A percentile compares a stretch with the other conserved stretches of the same genome.
Conservation (phyloP, 2,329 filamentous ascomycete genomes). For the Fusarium odoratissimum region DNA sequence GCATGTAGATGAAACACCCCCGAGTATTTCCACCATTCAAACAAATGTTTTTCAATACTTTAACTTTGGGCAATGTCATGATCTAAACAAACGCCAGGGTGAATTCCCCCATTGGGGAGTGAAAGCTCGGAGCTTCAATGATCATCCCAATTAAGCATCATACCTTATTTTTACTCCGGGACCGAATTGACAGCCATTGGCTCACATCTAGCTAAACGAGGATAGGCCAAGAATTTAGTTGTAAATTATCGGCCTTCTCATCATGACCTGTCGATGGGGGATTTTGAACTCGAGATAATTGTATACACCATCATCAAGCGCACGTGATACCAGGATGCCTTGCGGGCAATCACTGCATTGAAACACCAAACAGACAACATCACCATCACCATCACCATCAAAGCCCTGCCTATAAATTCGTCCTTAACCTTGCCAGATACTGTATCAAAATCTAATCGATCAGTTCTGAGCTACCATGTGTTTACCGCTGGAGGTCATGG, state of each 20-base stretch:
- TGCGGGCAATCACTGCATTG: not conserved
- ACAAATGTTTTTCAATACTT: not conserved
- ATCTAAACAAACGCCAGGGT: conserved; percentile 17
- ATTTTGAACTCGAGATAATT: not conserved
- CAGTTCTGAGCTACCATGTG: not conserved
- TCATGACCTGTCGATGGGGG: not conserved
- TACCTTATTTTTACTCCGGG: not conserved
- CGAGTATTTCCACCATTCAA: conserved; percentile 40
- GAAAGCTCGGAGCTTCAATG: conserved; percentile 22
- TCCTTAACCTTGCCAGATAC: not conserved
- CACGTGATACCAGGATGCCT: not conserved
- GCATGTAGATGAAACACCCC: conserved; percentile 17
- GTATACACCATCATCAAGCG: not conserved
- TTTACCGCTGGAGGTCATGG: conserved; percentile 8
- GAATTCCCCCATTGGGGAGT: conserved; percentile 2
- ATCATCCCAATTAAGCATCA: conserved; percentile 26
- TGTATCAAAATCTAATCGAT: not conserved
- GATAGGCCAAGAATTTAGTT: not conserved
- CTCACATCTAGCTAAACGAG: not conserved
- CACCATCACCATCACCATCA: not conserved
- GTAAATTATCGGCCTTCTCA: not conserved
- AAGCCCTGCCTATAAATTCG: not conserved
- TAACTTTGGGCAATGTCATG: conserved; percentile 14
- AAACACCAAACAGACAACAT: not conserved
- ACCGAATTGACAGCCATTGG: not conserved